Evolutionary conservation across 192 early-diverging fungal species (phyloP).

Genomic region (Podochytrium sp.): DNA sequence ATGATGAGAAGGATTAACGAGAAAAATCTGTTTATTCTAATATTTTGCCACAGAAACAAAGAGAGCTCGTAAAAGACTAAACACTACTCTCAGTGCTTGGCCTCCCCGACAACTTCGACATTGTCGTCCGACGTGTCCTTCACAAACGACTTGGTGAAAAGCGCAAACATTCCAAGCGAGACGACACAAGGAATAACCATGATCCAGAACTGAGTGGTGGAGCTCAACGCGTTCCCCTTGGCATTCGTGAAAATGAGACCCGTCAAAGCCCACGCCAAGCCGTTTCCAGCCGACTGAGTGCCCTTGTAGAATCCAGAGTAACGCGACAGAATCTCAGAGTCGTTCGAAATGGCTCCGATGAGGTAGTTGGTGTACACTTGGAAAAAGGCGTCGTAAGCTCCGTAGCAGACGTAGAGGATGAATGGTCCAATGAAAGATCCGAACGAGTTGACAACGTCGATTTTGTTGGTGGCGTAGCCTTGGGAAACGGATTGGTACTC

Average conservation of each 20-base stretch:
- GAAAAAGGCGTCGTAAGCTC: too few species aligned
- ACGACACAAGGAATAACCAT: too few species aligned
- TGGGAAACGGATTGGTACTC: conserved; percentile 56
- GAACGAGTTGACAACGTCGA: conserved; percentile 18
- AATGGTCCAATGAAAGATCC: conserved; percentile 57
- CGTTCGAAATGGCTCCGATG: too few species aligned
- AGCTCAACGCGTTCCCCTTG: not conserved
- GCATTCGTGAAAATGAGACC: not conserved
- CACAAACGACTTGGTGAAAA: conserved; percentile 1
- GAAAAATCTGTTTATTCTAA: too few species aligned
- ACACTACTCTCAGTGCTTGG: too few species aligned
- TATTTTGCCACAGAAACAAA: too few species aligned
- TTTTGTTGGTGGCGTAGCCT: conserved; percentile 23
- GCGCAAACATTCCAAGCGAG: not conserved
- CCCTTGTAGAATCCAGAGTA: conserved; percentile 84
- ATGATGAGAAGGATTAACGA: too few species aligned
- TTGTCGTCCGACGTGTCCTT: not conserved
- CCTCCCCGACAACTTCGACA: not conserved
- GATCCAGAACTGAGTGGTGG: too few species aligned
- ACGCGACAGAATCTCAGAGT: conserved; percentile 37
- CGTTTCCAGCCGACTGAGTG: too few species aligned
- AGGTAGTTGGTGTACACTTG: too few species aligned
- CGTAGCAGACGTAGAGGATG: conserved; percentile 72
- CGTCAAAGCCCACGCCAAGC: too few species aligned
- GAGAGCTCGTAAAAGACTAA: too few species aligned